Percentiles rank a stretch among this genome's conserved stretches.
Conservation (phyloP, 257 asterid species). For the Anisodus tanguticus region DNA sequence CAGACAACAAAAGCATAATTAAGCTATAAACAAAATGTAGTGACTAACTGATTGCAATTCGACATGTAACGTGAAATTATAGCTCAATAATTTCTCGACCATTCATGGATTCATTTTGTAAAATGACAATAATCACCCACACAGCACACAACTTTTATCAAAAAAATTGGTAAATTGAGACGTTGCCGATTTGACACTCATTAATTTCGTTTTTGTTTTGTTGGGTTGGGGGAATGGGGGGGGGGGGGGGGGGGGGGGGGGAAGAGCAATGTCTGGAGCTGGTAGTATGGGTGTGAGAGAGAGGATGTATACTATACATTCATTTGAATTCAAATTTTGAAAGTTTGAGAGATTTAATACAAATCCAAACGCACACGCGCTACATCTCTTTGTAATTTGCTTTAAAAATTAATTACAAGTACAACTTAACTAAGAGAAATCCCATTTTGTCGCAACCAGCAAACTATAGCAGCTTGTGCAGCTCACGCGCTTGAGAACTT, state of each 20-base stretch:
- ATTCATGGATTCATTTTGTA: neutral
- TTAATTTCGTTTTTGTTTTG: no score
- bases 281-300: neutral
- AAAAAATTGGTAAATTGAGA: no score
- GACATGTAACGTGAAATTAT: neutral
- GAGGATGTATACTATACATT: neutral
- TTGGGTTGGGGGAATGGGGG: neutral
- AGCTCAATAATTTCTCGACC: neutral
- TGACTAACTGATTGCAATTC: neutral
- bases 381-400: neutral
- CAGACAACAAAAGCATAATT: no score
- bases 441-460: neutral
- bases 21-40: no score
- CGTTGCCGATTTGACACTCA: no score
- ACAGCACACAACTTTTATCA: neutral
- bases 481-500: neutral
- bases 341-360: neutral
- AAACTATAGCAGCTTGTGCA: neutral
- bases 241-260: fast-evolving
- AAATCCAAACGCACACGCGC: neutral
- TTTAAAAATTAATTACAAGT: neutral
- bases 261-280: neutral
- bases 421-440: neutral
- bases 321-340: neutral
- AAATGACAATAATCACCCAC: neutral